Evolutionary conservation across 2,329 filamentous ascomycete genomes (phyloP), one percentile per base, ranked within the genome.

Genomic region (Ustilaginoidea virens): DNA sequence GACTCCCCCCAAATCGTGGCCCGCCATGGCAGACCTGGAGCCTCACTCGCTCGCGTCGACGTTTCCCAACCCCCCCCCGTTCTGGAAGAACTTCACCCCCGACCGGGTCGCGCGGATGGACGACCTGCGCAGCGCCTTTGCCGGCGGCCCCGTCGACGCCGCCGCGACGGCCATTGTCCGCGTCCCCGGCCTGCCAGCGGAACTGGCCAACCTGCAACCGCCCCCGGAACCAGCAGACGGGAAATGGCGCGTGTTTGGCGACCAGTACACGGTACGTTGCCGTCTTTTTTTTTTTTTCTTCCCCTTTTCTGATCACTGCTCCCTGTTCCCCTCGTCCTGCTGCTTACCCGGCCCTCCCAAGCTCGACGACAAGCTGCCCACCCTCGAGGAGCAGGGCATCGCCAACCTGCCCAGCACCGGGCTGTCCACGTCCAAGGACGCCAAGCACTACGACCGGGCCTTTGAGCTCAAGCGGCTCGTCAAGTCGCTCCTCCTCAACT

Each of bases 401-500:
- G 62, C 69, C 35, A 79, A 79, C 41, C 72, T 90, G 1, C 56
- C 48, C 4, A 42, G 53, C 49, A 55, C 37, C 49, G 54, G 42
- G 44, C 25, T 50, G 36, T 33, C 46, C 32, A 52, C 48, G 15
- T 60, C 60, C 34, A 58, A 57, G 17, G 62, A 69, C 34, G 58
- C 56, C 33, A 66, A 65, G 34, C 64, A 74, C 47, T 61, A 67
- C 34, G 69, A 79, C 45, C 68, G 71, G 25, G 70, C 71, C 3
- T 62, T 74, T 38, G 66, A 81, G 46, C 70, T 90, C 3, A 78
- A 83, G 42, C 69, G 75, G 28, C 67, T 94, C 17, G 73, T 80
- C 36, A 92, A 92, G 47, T 87, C 80, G 4, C 61, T 93, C 1
- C 63, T 96, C 0, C 62, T 96, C 25, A 92, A 87, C 48, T 96